Conservation (phyloP, 2,329 filamentous ascomycete species). For the Rutstroemia sp. region DNA sequence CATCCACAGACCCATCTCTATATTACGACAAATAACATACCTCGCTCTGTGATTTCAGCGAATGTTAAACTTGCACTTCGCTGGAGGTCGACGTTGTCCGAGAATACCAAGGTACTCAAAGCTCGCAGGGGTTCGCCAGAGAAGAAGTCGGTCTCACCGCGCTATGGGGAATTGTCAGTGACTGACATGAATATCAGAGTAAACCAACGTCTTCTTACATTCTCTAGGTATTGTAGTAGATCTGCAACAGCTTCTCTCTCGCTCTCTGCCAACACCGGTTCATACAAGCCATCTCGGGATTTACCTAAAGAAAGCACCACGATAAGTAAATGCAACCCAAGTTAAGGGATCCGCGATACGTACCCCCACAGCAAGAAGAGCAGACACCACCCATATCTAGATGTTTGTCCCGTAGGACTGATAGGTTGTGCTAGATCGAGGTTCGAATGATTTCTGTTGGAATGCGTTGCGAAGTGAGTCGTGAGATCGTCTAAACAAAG, state of each 20-base stretch:
- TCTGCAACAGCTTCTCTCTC: constrained; percentile 96
- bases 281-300: constrained; percentile 74
- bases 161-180: constrained; percentile 37
- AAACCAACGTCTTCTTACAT: constrained; percentile 47
- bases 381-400: constrained; percentile 53
- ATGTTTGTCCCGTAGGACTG: constrained; percentile 26
- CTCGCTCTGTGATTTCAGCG: constrained; percentile 97
- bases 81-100: constrained; percentile 96
- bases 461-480: constrained; percentile 17
- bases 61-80: constrained; percentile 96
- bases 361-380: constrained; percentile 56
- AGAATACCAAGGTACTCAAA: constrained; percentile 92
- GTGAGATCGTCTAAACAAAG: constrained; percentile 12
- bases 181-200: neutral
- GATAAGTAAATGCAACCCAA: constrained; percentile 16
- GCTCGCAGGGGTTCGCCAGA: constrained; percentile 89
- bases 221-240: constrained; percentile 90
- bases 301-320: constrained; percentile 47
- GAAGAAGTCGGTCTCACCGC: constrained; percentile 97
- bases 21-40: constrained; percentile 42
- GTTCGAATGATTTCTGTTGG: constrained; percentile 20
- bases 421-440: constrained; percentile 14
- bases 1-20: no score
- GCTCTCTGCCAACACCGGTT: constrained; percentile 85
- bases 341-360: constrained; percentile 11